Percentiles rank a stretch among this genome's conserved stretches.
phyloP scores from a whole-genome alignment of 2,329 filamentous ascomycete species.

The Trichoderma guizhouense region DNA sequence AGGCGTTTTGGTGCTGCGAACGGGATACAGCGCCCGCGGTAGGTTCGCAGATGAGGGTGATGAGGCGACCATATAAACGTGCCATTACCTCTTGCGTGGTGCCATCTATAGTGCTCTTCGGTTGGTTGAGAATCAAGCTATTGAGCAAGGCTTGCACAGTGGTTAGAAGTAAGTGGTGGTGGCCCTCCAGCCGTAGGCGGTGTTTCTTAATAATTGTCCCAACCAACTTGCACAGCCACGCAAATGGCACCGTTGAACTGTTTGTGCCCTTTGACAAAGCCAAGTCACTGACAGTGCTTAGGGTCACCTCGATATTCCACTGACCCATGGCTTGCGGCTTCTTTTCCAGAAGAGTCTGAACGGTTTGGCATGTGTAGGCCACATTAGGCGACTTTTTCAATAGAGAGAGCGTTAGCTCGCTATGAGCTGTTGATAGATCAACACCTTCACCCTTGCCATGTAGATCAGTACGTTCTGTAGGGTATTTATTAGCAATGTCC shows the following conservation, averaged over 20 bases:
- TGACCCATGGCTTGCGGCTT: constrained; percentile 51
- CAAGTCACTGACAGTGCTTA: constrained; percentile 44
- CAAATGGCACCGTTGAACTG: constrained; percentile 39
- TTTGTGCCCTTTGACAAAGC: constrained; percentile 25
- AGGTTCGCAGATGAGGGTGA: constrained; percentile 59
- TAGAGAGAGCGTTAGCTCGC: constrained; percentile 38
- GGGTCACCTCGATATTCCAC: constrained; percentile 55
- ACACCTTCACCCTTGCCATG: constrained; percentile 30
- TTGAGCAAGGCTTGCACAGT: constrained; percentile 55
- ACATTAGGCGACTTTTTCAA: constrained; percentile 33
- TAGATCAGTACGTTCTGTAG: constrained; percentile 31
- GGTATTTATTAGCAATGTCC: constrained; percentile 18
- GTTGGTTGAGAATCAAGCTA: constrained; percentile 41
- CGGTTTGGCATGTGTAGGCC: constrained; percentile 39
- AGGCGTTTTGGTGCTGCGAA: constrained; percentile 39
- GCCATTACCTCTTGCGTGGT: constrained; percentile 44
- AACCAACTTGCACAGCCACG: constrained; percentile 50
- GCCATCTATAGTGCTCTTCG: constrained; percentile 21
- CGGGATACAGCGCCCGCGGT: constrained; percentile 54
- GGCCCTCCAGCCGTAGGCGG: constrained; percentile 58
- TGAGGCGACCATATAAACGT: constrained; percentile 50
- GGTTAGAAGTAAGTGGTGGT: constrained; percentile 56
- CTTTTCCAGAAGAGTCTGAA: constrained; percentile 48
- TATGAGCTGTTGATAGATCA: constrained; percentile 42
- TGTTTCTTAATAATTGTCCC: constrained; percentile 58